phyloP scores from a whole-genome alignment of 106 monocot genomes.

The Iris macrosiphon region DNA sequence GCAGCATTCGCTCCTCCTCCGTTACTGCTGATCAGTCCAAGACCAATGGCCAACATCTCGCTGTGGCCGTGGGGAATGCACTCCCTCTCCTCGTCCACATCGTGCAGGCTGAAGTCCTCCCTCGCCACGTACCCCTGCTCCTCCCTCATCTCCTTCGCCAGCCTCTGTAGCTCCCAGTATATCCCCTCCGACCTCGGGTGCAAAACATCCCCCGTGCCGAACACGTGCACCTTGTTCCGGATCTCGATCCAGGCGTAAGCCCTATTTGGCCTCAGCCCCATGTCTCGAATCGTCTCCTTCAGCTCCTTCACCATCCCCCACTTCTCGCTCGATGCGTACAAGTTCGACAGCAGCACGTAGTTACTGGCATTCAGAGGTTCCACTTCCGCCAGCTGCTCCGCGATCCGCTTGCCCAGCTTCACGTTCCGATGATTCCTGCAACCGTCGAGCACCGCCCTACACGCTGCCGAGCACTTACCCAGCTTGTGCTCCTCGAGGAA shows the following conservation, averaged over 20 bases:
- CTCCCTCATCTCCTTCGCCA: constrained; percentile 25
- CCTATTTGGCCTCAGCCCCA: constrained; percentile 46
- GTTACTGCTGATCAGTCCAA: constrained; percentile 54
- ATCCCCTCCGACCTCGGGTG: constrained; percentile 55
- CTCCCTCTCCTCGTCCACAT: constrained; percentile 62
- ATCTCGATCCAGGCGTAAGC: constrained; percentile 58
- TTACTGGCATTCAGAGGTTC: constrained; percentile 58
- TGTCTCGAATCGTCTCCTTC: constrained; percentile 38
- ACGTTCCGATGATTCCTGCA: constrained; percentile 43
- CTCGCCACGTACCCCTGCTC: constrained; percentile 5
- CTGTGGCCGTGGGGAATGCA: constrained; percentile 41
- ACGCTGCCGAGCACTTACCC: constrained; percentile 5
- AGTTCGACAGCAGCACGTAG: constrained; percentile 40
- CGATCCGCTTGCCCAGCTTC: constrained; percentile 32
- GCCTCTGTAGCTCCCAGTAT: constrained; percentile 30
- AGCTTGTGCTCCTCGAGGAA: constrained; percentile 20
- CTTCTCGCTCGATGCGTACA: constrained; percentile 24
- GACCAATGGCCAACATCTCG: constrained; percentile 50
- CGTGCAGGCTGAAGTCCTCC: constrained; percentile 46
- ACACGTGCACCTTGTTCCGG: constrained; percentile 45
- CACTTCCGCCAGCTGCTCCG: constrained; percentile 34
- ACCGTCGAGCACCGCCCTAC: constrained; percentile 36
- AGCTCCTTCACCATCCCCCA: constrained; percentile 17
- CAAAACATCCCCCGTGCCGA: constrained; percentile 45
- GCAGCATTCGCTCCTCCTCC: constrained; percentile 6